Base-by-base conservation (phyloP, 176 grass and related monocot species). In the Lolium rigidum region DNA sequence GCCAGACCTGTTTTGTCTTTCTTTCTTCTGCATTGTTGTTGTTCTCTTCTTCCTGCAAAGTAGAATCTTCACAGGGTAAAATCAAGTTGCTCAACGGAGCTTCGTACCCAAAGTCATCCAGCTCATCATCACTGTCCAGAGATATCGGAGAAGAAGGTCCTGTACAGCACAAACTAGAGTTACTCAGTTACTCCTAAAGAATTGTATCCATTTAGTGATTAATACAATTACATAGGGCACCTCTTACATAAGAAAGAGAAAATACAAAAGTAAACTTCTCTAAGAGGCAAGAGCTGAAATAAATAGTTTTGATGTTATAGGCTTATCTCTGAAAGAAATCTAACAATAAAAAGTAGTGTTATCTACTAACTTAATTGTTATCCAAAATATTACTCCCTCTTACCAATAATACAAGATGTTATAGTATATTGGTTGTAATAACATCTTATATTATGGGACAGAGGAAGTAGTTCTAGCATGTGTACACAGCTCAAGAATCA, bases 71-170 rank as follows among this genome's bases (percentile, higher is more conserved):
- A 60, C 3, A 22, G 12, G 59, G 86, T 54, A 59, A 63, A 83
- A 48, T 52, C 13, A 17, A 69, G 17, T 82, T 82, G 12, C 9
- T 66, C 10, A 57, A 71, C 16, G 18, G 64, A 7, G 62, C 80
- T 31, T 11, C 61, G 25, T 78, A 28, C 6, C 43, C 37, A 63
- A 49, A 79, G 14, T 60, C 69, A 70, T 88, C 80, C 5, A 74
- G 37, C 20, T 92, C 93, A 83, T 88, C 68, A 68, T 95, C 90
- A 74, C 80, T 90, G 15, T 95, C 93, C 86, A 95, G 28, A 76
- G 88, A 76, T 88, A 95, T 88, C 0, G 76, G 66, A 70, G 63
- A 80, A 83, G 63, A 22, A 74, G 79, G n/a, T 81, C 82, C 90
- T 94, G 86, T 13, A 80, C 71, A 74, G 12, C 13, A 85, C 22